Evolutionary conservation across 2,329 filamentous ascomycete species (phyloP).

Genomic region (Neofusicoccum umdonicola): DNA sequence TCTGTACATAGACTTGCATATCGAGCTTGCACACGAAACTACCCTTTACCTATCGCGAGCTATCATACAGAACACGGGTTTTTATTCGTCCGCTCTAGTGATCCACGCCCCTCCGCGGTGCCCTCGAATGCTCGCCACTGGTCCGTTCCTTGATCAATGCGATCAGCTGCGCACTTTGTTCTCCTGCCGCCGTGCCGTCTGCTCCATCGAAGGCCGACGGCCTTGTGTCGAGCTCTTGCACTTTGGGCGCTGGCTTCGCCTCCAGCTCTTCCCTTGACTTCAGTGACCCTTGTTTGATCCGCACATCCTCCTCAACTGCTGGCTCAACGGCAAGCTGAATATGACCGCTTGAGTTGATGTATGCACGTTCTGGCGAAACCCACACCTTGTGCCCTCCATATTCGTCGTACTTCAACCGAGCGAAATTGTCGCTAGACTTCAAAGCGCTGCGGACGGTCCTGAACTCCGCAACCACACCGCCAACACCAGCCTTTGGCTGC

Average conservation of each 20-base stretch:
- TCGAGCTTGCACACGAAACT: neutral
- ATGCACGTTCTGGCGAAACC: conserved; percentile 49
- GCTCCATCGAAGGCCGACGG: neutral
- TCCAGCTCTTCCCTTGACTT: neutral
- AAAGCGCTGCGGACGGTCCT: conserved; percentile 27
- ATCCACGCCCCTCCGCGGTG: neutral
- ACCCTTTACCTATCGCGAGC: neutral
- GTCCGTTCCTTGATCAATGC: neutral
- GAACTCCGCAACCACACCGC: conserved; percentile 40
- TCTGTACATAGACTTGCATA: neutral
- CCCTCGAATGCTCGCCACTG: neutral
- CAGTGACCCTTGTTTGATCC: conserved; percentile 7
- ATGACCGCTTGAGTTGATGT: conserved; percentile 44
- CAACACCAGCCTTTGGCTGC: conserved; percentile 43
- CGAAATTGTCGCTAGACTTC: conserved; percentile 38
- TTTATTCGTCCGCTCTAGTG: neutral
- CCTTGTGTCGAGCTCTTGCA: neutral
- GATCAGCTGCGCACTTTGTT: neutral
- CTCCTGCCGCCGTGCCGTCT: neutral
- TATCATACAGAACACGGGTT: neutral
- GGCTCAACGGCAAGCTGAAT: conserved; percentile 34
- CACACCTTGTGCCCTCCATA: conserved; percentile 54
- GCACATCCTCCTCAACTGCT: conserved; percentile 1
- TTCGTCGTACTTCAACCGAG: conserved; percentile 42
- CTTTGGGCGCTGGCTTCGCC: neutral